Evolutionary conservation across 768 basidiomycete species (phyloP), one percentile per base, ranked within the genome.

Genomic region (Boletus reticuloceps): DNA sequence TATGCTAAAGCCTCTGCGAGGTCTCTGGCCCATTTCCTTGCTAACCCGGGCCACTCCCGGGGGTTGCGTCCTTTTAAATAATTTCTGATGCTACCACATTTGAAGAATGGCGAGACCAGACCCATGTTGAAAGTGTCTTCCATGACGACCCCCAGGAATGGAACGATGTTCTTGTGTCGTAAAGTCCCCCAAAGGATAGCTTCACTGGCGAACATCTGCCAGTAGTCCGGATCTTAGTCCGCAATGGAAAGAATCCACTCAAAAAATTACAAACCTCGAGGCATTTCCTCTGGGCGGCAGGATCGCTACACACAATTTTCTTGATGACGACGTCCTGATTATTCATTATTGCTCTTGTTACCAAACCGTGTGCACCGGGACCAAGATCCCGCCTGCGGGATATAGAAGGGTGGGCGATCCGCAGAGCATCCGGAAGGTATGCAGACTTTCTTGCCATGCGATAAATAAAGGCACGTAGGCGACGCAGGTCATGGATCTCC

Each of bases 401-500:
- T 22, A 55, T 43, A 16, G 47, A 54, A 13, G 43, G 10, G 27
- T 6, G 27, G 41, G 11, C 29, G 19, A 67, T 69, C 19, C 12
- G 47, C n/a, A 67, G n/a, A n/a, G 2, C 53, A 44, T 2, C 34
- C 14, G 65, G 70, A 13, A 69, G 48, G 43, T 69, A 56, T 17
- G 56, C 59, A 5, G 56, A 69, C 39, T 70, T 69, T 44, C 68
- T 68, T 29, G 70, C 56, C 59, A 71, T 56, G 34, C 70, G 68
- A 16, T 69, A 65, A 34, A 68, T 59, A 34, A 46, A 50, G 36
- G 63, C 56, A 41, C 50, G 61, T 32, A 68, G 54, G 20, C 54
- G 68, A 49, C 38, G 54, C 17, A 36, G 16, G 38, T 19, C 16
- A 39, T 17, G 38, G 1, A 0, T 14, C 5, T 53, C 27, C 20